Evolutionary conservation across 2,329 filamentous ascomycete species (phyloP).

Genomic region (Ophiostoma fasciatum): DNA sequence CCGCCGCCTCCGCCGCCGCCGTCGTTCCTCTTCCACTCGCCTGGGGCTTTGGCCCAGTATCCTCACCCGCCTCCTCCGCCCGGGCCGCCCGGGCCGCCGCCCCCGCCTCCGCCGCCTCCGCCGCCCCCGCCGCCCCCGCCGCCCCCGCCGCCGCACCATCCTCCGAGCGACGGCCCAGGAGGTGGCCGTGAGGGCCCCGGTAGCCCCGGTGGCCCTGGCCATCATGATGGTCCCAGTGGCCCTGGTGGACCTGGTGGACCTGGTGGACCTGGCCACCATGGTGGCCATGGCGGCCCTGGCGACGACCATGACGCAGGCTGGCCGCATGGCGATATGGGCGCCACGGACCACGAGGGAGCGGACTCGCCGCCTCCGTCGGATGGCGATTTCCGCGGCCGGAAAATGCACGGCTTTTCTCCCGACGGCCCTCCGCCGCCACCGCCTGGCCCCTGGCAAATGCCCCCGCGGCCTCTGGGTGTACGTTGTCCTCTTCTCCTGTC

Average conservation of each 20-base stretch:
- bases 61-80: constrained; percentile 1
- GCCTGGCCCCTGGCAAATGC: no score
- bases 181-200: no score
- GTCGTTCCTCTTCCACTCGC: constrained; percentile 13
- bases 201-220: no score
- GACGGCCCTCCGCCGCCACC: background rate
- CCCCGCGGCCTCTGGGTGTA: no score
- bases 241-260: no score
- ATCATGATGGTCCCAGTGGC: no score
- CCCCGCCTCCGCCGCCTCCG: background rate
- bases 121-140: background rate
- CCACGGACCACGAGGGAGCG: no score
- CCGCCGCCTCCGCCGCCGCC: constrained; percentile 7
- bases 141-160: background rate
- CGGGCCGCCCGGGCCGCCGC: background rate
- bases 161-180: constrained; percentile 9
- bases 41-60: background rate
- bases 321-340: no score
- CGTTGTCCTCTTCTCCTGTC: no score
- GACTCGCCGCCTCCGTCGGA: background rate
- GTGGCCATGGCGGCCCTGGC: no score
- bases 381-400: constrained; percentile 2
- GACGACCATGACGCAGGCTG: no score
- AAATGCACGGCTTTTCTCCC: constrained; percentile 1
- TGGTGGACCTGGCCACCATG: no score